Conservation (phyloP, 768 basidiomycete species). For the Candolleomyces eurysporus region DNA sequence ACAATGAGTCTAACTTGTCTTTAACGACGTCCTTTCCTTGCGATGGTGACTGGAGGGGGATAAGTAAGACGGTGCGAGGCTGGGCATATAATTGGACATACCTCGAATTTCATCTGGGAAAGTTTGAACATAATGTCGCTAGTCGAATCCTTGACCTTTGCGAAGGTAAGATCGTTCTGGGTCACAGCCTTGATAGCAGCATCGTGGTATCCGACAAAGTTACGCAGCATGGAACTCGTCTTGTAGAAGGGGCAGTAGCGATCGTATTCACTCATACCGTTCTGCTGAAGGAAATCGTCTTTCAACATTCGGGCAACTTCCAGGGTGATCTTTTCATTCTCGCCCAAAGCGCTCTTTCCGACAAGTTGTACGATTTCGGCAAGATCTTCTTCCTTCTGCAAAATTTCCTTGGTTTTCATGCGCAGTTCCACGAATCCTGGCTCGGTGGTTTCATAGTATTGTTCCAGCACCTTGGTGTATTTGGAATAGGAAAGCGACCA, state of each 20-base stretch:
- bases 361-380: constrained; percentile 99
- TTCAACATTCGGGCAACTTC: constrained; percentile 97
- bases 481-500: constrained; percentile 99
- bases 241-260: constrained; percentile 99
- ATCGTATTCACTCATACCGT: constrained; percentile 98
- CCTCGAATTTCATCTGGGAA: constrained; percentile 99
- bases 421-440: constrained; percentile 96
- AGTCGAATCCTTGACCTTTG: constrained; percentile 83
- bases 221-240: constrained; percentile 92
- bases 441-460: constrained; percentile 86
- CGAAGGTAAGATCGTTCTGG: constrained; percentile 79
- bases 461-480: constrained; percentile 91
- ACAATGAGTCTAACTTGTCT: constrained; percentile 76
- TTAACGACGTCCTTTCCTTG: constrained; percentile 84
- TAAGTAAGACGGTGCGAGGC: neutral
- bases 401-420: constrained; percentile 89
- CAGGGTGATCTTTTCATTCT: constrained; percentile 96
- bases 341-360: constrained; percentile 95
- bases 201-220: constrained; percentile 94
- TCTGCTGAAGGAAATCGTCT: constrained; percentile 97
- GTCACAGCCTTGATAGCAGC: constrained; percentile 83
- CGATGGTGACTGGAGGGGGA: constrained; percentile 69
- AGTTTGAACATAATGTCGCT: constrained; percentile 92
- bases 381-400: constrained; percentile 98
- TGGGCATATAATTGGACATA: constrained; percentile 29